Evolutionary conservation across 306 rosid genomes (phyloP).

Genomic region (Cucumis melo): DNA sequence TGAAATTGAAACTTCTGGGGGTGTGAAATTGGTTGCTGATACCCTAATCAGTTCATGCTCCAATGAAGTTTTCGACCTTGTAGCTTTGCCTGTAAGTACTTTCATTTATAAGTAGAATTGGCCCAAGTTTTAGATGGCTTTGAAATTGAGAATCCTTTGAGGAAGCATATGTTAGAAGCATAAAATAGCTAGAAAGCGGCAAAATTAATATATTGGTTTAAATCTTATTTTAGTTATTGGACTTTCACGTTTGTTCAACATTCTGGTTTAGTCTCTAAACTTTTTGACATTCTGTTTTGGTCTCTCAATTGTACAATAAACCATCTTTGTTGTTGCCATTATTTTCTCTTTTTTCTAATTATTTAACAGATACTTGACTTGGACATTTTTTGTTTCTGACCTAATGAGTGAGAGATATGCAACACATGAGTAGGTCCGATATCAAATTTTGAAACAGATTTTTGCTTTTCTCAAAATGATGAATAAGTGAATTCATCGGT

Average conservation of each 20-base stretch:
- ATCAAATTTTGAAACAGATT: background rate
- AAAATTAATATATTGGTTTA: background rate
- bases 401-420: background rate
- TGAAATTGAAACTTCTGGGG: constrained; percentile 59
- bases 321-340: background rate
- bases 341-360: background rate
- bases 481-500: no score
- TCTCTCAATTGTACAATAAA: background rate
- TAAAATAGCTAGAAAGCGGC: background rate
- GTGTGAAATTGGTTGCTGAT: constrained; percentile 71
- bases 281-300: background rate
- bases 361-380: background rate
- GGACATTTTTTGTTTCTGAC: background rate
- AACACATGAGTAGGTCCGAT: background rate
- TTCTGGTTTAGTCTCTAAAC: background rate
- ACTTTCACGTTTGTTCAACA: background rate
- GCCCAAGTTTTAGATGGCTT: background rate
- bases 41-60: constrained; percentile 49
- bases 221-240: background rate
- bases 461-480: background rate
- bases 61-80: constrained; percentile 58
- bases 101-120: background rate
- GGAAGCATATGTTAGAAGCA: background rate
- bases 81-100: constrained; percentile 74
- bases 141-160: background rate